Conservation (phyloP, 1,284 basidiomycete species). For the Gomphus bonarii region DNA sequence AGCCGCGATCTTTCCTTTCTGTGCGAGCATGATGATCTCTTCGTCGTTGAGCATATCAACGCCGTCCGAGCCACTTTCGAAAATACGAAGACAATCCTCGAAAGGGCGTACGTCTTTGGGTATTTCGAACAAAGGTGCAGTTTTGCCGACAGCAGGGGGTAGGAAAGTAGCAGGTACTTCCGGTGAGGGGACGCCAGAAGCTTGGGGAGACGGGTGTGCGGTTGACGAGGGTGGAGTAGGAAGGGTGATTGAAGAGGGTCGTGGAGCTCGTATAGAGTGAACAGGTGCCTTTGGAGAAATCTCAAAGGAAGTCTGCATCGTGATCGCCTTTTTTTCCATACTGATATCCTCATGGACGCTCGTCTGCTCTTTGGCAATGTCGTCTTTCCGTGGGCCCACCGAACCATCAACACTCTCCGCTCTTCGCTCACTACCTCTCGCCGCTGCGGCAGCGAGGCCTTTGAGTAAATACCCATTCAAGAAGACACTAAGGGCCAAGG, state of each 20-base stretch:
- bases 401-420: neutral
- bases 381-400: conserved; percentile 12
- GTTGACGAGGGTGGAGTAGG: neutral
- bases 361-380: conserved; percentile 16
- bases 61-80: conserved; percentile 58
- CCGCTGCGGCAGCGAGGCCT: conserved; percentile 47
- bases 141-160: neutral
- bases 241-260: neutral
- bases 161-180: neutral
- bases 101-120: conserved; percentile 41
- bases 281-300: neutral
- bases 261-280: neutral
- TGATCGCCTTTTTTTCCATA: neutral
- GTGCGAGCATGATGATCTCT: conserved; percentile 82
- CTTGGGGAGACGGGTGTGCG: conserved; percentile 1
- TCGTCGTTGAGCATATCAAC: conserved; percentile 72
- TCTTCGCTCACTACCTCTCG: conserved; percentile 22
- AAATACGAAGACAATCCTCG: conserved; percentile 81
- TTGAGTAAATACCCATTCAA: conserved; percentile 94
- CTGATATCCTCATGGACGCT: neutral
- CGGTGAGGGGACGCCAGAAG: neutral
- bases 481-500: conserved; percentile 79
- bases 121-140: neutral
- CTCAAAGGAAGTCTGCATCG: neutral
- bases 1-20: conserved; percentile 88